Conservation (phyloP, 192 early-diverging fungal species). For the Fimicolochytrium jonesii region DNA sequence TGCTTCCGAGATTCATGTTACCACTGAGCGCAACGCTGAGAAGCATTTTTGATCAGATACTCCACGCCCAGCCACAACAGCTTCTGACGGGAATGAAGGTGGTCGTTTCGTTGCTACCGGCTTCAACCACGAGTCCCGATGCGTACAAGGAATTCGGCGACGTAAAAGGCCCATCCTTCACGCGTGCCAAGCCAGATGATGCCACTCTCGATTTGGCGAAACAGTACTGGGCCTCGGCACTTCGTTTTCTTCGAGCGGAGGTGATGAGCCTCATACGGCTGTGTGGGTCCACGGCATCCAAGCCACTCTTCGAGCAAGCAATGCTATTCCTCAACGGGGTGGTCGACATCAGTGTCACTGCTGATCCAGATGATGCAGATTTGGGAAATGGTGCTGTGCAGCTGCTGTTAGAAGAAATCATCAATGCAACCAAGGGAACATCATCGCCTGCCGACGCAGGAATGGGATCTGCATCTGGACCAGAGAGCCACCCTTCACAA, state of each 20-base stretch:
- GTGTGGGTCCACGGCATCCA: not conserved
- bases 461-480: not conserved
- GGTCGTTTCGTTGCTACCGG: not conserved
- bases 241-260: not conserved
- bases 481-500: no score
- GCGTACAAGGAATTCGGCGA: not conserved
- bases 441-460: not conserved
- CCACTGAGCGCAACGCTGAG: not conserved
- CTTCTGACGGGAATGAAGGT: not conserved
- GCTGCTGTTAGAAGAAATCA: not conserved
- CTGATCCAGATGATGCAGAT: not conserved
- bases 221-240: not conserved
- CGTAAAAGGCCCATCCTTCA: no score
- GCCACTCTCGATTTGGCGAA: not conserved
- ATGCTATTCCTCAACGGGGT: not conserved
- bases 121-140: not conserved
- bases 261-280: not conserved
- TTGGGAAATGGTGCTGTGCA: not conserved
- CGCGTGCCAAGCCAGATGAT: not conserved
- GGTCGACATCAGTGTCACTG: not conserved
- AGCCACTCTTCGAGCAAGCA: not conserved
- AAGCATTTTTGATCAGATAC: not conserved
- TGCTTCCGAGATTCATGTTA: not conserved
- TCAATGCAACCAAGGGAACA: not conserved
- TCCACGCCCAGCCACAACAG: not conserved